Evolutionary conservation across 805 yeast species (phyloP), one percentile per base, ranked within the genome.

Genomic region (Yamadazyma laniorum): DNA sequence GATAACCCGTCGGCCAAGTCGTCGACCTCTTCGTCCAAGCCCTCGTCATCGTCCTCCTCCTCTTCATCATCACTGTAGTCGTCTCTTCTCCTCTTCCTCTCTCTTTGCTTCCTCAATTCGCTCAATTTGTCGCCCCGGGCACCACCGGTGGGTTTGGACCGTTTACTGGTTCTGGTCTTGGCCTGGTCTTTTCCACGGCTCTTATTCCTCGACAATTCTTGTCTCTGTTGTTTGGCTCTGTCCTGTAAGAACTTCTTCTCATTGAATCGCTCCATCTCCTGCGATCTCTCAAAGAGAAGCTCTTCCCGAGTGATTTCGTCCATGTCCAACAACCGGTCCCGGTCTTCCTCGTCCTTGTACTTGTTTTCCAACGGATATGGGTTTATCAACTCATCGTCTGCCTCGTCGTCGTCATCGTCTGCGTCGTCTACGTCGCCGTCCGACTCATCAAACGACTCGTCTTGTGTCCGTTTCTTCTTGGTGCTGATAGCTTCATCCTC

Each of bases 311-410:
- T 86, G 59, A 93, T 78, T 69, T 93, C 99, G 39, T 91, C 95
- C 80, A 93, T 74, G 33, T 73, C 80, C 53, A 85, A 66, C 49
- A 77, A 67, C 38, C 68, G 61, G 1, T 66, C 79, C 43, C 86
- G 75, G 62, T 93, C 99, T 6, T 67, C 72, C 37, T 80, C 95
- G 60, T 89, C 83, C 52, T 81, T 85, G 67, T 82, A 93, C 54
- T 87, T 88, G 6, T 95, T 96, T 55, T 89, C 96, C 37, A 91
- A 63, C 2, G 99, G 99, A 58, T 90, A 93, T 7, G 98, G 99
- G 52, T 84, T 82, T 31, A 61, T 52, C 38, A 67, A 52, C 18
- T 58, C 65, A 9, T 56, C 67, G 7, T 65, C 74, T 1, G 61
- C 70, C 1, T 60, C 66, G 1, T 48, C 56, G 11, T 53, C 58